Evolutionary conservation across 1,139 yeast species (phyloP).

Genomic region (Saccharomycopsis phalli): DNA sequence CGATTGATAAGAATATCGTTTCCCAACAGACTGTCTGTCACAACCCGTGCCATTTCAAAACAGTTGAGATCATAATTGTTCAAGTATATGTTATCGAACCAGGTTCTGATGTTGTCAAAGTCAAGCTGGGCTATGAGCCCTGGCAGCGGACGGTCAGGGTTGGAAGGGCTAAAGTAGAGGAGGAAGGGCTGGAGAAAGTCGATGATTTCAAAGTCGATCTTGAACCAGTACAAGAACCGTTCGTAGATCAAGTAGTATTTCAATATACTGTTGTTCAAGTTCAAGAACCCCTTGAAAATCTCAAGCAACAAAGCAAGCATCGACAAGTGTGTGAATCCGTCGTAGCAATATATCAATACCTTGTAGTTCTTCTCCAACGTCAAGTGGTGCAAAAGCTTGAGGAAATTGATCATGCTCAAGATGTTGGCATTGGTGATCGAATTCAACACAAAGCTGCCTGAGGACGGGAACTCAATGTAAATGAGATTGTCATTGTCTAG

Average conservation of each 20-base stretch:
- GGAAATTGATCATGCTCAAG: slow-evolving; percentile 16
- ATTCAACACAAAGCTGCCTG: slow-evolving; percentile 15
- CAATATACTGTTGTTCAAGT: slow-evolving; percentile 16
- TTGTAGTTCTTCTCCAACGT: slow-evolving; percentile 16
- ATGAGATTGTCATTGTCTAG: slow-evolving; percentile 15
- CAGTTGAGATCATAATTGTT: slow-evolving; percentile 11
- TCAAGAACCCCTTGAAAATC: slow-evolving; percentile 13
- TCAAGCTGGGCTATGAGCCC: slow-evolving; percentile 6
- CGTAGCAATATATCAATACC: slow-evolving; percentile 20
- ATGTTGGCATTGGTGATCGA: slow-evolving; percentile 15
- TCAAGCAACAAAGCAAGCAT: slow-evolving; percentile 16
- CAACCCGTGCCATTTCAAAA: slow-evolving; percentile 12
- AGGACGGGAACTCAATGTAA: slow-evolving; percentile 20
- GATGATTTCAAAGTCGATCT: slow-evolving; percentile 20
- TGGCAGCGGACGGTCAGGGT: slow-evolving; percentile 7
- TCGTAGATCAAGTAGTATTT: slow-evolving; percentile 20
- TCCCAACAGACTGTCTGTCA: slow-evolving; percentile 3
- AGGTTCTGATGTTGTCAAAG: slow-evolving; percentile 7
- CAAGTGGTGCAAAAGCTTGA: slow-evolving; percentile 13
- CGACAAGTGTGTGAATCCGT: slow-evolving; percentile 21
- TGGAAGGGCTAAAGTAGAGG: slow-evolving; percentile 13
- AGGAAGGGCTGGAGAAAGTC: slow-evolving; percentile 15
- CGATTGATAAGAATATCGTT: too few relatives aligned
- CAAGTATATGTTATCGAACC: slow-evolving; percentile 14
- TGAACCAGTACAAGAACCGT: slow-evolving; percentile 19